Base-by-base conservation (phyloP, 129 eudicot genomes). In the Flaveria bidentis region DNA sequence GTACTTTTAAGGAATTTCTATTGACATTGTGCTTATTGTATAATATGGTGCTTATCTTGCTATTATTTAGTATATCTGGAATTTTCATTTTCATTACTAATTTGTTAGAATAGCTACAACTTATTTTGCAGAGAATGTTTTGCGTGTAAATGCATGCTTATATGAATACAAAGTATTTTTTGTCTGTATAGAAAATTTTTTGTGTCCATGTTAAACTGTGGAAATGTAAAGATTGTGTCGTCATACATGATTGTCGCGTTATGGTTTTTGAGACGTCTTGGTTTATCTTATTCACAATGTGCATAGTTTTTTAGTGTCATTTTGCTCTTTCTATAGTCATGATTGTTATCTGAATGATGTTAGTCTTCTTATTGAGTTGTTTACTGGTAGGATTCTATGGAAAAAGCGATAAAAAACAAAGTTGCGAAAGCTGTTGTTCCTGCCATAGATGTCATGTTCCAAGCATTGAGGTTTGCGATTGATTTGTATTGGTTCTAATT, bases 361-460 rank as follows among this genome's bases (percentile, higher is more conserved):
- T n/a, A 16, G 33, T 42, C 44, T 71, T 23, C 20, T 65, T 65
- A 36, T 13, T 33, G 69, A 39, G 30, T 56, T 82, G 16, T 41
- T 58, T 74, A 20, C 50, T 78, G 76, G 60, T 82, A 91, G 99
- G 99, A 95, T 86, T 92, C 97, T 25, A 95, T 95, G 99, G 99
- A 95, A 80, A 95, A 95, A 87, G 99, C 96, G 50, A 95, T 95
- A 52, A 95, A 95, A 81, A 80, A 87, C 75, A 95, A 95, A 86
- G 97, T 95, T 64, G 95, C 99, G 28, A 95, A 95, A 88, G 99
- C 99, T 45, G 99, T 95, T 62, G 99, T 95, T 46, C 99, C 99
- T 55, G 99, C 99, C 23, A 91, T 95, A 74, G 99, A 95, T 87
- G 99, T 95, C 83, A 95, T 95, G 99, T 95, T 89, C 89, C 99